Percentiles rank a stretch among this genome's conserved stretches.
Evolutionary conservation across 345 rosid species (phyloP).

Genomic region (Noccaea caerulescens): DNA sequence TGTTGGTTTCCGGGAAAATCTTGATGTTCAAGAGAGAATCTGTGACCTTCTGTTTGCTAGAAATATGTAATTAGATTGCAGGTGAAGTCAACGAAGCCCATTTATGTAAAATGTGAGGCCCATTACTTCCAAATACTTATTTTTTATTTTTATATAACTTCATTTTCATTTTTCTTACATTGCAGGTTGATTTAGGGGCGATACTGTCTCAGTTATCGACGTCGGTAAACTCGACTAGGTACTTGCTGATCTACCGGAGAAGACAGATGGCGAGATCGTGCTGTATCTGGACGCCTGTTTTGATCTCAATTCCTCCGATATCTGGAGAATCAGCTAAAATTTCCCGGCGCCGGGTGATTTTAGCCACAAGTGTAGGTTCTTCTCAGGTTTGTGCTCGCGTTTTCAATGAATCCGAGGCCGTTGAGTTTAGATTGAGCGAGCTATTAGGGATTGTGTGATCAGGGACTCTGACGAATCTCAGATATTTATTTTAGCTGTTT

Average conservation of each 20-base stretch:
- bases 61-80: neutral
- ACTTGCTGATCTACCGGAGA: slow-evolving; percentile 17
- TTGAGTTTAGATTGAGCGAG: slow-evolving; percentile 6
- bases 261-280: slow-evolving; percentile 42
- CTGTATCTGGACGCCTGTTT: slow-evolving; percentile 30
- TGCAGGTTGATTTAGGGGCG: slow-evolving; percentile 12
- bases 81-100: slow-evolving; percentile 19
- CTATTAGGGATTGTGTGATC: neutral
- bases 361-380: slow-evolving; percentile 32
- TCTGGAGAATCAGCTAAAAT: slow-evolving; percentile 36
- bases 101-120: slow-evolving; percentile 11
- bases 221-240: neutral
- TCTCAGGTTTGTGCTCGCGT: slow-evolving; percentile 38
- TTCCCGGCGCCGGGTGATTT: slow-evolving; percentile 22
- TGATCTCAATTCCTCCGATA: slow-evolving; percentile 22
- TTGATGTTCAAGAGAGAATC: slow-evolving; percentile 53
- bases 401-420: slow-evolving; percentile 6
- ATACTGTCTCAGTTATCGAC: neutral
- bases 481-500: neutral
- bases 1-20: slow-evolving; percentile 44
- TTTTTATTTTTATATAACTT: neutral
- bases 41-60: slow-evolving; percentile 58
- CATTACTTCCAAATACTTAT: neutral
- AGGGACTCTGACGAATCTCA: neutral
- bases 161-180: neutral